Conservation (phyloP, 1,284 basidiomycete genomes). For the Mixia osmundae region DNA sequence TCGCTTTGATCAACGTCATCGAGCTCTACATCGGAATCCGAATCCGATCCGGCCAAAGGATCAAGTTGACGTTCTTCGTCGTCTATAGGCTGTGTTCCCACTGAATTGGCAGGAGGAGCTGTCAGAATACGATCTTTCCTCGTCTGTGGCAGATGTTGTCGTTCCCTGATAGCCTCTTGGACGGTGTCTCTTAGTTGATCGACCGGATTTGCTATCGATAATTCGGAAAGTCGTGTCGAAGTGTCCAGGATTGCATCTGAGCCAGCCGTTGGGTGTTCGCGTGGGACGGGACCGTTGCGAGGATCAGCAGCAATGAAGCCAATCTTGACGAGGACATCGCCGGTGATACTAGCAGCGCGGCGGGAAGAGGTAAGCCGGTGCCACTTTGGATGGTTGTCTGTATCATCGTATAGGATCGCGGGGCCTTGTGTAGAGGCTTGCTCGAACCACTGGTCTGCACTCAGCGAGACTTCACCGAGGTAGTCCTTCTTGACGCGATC, state of each 20-base stretch:
- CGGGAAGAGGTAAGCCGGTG: conserved; percentile 7
- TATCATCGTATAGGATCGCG: conserved; percentile 33
- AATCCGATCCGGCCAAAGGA: neutral
- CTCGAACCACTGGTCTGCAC: conserved; percentile 36
- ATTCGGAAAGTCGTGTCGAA: neutral
- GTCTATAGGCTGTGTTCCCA: conserved; percentile 7
- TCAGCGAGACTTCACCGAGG: conserved; percentile 60
- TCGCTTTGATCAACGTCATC: neutral
- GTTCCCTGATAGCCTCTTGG: neutral
- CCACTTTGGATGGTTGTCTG: conserved; percentile 26
- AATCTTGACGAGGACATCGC: conserved; percentile 7
- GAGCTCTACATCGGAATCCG: too few species aligned
- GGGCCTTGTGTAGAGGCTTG: conserved; percentile 11
- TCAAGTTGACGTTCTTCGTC: neutral
- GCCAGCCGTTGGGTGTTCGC: neutral
- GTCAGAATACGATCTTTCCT: neutral
- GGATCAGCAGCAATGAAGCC: conserved; percentile 1
- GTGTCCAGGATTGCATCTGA: neutral
- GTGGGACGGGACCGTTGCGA: neutral
- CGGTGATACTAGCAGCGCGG: conserved; percentile 12
- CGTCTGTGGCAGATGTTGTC: neutral
- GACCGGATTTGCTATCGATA: neutral
- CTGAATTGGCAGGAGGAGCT: conserved; percentile 3
- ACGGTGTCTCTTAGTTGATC: neutral
- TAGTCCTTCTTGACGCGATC: conserved; percentile 39